phyloP scores from a whole-genome alignment of 75 land plant species.

The Sequoiadendron giganteum region DNA sequence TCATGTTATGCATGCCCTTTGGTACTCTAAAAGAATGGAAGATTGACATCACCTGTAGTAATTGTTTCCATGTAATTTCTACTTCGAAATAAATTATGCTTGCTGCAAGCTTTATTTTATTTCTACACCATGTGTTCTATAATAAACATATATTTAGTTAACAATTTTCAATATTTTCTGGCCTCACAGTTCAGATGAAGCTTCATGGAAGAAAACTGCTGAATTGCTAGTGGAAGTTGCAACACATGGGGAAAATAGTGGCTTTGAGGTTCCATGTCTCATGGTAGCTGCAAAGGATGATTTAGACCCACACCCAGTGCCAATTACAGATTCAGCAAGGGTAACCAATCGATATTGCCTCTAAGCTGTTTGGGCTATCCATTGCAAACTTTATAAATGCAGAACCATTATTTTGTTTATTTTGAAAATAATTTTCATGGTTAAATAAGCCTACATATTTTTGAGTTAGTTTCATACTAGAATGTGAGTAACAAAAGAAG shows the following conservation, averaged over 20 bases:
- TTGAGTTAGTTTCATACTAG: neutral
- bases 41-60: neutral
- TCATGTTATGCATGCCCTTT: too few species aligned
- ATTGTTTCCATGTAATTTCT: neutral
- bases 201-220: conserved; percentile 74
- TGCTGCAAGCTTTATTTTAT: neutral
- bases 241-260: conserved; percentile 80
- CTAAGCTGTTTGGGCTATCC: neutral
- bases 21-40: too few species aligned
- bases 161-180: neutral
- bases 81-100: neutral
- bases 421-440: neutral
- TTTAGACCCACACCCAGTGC: conserved; percentile 67
- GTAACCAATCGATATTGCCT: conserved; percentile 28
- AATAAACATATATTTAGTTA: neutral
- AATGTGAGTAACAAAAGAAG: neutral
- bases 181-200: conserved; percentile 67
- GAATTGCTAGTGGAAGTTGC: conserved; percentile 83
- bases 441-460: neutral
- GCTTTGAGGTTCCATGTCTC: conserved; percentile 95
- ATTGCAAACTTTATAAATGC: neutral
- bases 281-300: conserved; percentile 97
- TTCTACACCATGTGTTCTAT: neutral
- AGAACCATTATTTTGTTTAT: neutral
- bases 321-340: conserved; percentile 80